phyloP scores from a whole-genome alignment of 495 filamentous ascomycete species.

The Trichoderma erinaceum region DNA sequence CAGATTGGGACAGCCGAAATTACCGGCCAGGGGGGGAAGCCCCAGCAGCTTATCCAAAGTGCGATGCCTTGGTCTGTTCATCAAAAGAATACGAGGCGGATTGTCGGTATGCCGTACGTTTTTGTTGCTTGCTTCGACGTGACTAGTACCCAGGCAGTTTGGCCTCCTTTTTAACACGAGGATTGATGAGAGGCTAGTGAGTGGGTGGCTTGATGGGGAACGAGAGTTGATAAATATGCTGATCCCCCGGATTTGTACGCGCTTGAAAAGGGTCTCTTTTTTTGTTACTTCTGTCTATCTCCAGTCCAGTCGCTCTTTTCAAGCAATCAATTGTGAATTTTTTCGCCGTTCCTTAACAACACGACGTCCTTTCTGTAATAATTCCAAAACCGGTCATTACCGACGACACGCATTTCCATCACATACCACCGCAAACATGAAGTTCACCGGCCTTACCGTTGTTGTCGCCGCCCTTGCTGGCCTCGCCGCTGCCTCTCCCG shows the following conservation, averaged over 20 bases:
- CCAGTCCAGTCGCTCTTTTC: constrained; percentile 9
- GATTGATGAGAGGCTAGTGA: not conserved
- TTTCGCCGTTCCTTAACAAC: not conserved
- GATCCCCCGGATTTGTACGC: not conserved
- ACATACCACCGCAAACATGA: not conserved
- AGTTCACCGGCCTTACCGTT: constrained; percentile 8
- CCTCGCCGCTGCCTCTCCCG: not conserved
- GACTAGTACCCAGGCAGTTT: not conserved
- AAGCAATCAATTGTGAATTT: not conserved
- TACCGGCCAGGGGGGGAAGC: not conserved
- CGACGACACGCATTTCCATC: not conserved
- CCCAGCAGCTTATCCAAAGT: not conserved
- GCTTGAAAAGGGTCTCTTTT: not conserved
- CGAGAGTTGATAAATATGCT: not conserved
- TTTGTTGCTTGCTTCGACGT: not conserved
- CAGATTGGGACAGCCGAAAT: constrained; percentile 8
- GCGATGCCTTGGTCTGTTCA: not conserved
- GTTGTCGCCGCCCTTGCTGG: constrained; percentile 7
- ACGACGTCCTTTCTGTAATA: not conserved
- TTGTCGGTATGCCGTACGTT: not conserved
- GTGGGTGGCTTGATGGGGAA: not conserved
- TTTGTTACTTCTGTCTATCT: not conserved
- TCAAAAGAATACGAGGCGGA: constrained; percentile 7
- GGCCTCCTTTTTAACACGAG: not conserved
- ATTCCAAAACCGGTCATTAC: not conserved